Base-by-base conservation (phyloP, 106 monocot genomes). In the Allium cepa region DNA sequence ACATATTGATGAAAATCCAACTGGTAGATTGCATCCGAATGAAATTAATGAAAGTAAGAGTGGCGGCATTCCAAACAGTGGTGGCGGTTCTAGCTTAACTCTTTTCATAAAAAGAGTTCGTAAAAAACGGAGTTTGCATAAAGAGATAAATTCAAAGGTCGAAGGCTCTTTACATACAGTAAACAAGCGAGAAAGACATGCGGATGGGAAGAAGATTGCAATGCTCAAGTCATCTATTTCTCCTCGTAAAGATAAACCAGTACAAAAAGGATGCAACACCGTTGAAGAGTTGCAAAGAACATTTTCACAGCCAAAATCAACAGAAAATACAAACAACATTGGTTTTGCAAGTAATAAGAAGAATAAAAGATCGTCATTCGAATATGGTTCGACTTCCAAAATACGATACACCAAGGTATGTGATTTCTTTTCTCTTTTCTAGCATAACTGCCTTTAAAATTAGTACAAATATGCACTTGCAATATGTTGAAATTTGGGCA, bases 81-180 rank as follows among this genome's bases (percentile, higher is more conserved):
- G 69, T 61, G 76, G 81, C 8, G 79, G 64, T 28, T 48, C 59
- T 81, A 76, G 76, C 22, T 58, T 84, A 22, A 81, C 79, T 58
- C 73, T 81, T 49, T 79, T 76, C 81, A 56, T 79, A 11, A 81
- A 72, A 26, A 76, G n/a, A 36, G 65, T 64, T 4, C 70, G 73
- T 70, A 81, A 62, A 57, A 84, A 70, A 64, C 26, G 18, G 59
- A 68, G 70, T 10, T 48, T 64, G 45, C 56, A 26, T 51, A 78
- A 79, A 61, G 60, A 36, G 51, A 60, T 52, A 12, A 9, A 10
- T 65, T 10, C 70, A 59, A 53, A 28, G 51, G 14, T 45, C 12
- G 49, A 70, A 14, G 13, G 59, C 28, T 56, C 59, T 53, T n/a
- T 4, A 63, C 13, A 49, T 7, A 15, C 27, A 8, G 58, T 22